Conservation (phyloP, 352 stramenopile genomes). For the Lagenidium sp. region DNA sequence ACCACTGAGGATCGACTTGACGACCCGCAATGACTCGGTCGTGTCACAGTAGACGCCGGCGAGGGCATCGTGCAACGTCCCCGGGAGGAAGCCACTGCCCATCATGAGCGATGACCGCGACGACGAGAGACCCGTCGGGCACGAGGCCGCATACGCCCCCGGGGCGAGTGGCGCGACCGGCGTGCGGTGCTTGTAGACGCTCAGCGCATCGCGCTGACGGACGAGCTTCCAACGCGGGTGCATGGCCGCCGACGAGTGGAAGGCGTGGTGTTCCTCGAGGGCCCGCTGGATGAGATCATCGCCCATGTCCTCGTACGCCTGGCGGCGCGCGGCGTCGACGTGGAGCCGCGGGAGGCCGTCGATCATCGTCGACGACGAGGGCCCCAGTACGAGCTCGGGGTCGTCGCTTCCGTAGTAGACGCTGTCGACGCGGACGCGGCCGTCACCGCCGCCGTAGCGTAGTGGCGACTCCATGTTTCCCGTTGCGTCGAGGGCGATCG, state of each 20-base stretch:
- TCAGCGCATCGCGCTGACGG: slow-evolving; percentile 41
- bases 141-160: neutral
- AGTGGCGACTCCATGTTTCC: no score
- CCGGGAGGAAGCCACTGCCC: slow-evolving; percentile 44
- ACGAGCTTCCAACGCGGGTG: slow-evolving; percentile 44
- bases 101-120: slow-evolving; percentile 32
- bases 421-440: no score
- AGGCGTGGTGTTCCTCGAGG: slow-evolving; percentile 40
- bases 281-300: slow-evolving; percentile 52
- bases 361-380: no score
- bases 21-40: slow-evolving; percentile 41
- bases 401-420: no score
- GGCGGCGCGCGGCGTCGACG: slow-evolving; percentile 23
- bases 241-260: slow-evolving; percentile 26
- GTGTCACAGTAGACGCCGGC: slow-evolving; percentile 35
- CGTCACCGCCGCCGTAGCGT: no score
- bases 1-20: slow-evolving; percentile 31
- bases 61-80: slow-evolving; percentile 48
- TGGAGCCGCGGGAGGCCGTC: slow-evolving; percentile 23
- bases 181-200: slow-evolving; percentile 35
- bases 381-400: no score
- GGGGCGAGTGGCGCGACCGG: slow-evolving; percentile 5
- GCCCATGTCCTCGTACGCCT: slow-evolving; percentile 34
- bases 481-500: no score
- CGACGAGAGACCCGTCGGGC: neutral